Conservation (phyloP, 139 green algal genomes). For the Ettlia oleoabundans region DNA sequence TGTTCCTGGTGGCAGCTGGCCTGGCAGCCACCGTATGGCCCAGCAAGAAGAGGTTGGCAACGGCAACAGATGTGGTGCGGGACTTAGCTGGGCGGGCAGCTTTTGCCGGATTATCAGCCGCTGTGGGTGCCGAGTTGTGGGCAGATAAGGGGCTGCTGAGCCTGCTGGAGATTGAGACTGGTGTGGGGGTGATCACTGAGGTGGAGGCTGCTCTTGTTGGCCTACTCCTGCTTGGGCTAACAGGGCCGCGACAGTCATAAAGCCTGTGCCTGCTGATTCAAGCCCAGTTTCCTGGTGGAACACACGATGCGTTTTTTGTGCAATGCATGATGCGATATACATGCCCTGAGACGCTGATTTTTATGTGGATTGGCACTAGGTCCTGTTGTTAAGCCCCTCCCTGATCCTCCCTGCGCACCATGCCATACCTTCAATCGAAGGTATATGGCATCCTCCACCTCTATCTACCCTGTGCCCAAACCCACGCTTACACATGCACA, state of each 20-base stretch:
- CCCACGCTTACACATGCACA: too few relatives aligned
- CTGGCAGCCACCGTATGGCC: constrained; percentile 30
- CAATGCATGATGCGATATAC: not conserved
- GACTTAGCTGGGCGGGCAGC: constrained; percentile 9
- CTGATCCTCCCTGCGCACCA: too few relatives aligned
- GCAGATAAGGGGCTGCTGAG: constrained; percentile 57
- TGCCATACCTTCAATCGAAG: too few relatives aligned
- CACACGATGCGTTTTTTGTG: not conserved
- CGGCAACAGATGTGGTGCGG: constrained; percentile 14
- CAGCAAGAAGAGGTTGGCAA: not conserved
- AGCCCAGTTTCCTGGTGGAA: too few relatives aligned
- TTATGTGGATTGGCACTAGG: too few relatives aligned
- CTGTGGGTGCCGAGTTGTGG: constrained; percentile 49
- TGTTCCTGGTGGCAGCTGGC: constrained; percentile 30
- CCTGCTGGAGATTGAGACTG: constrained; percentile 60
- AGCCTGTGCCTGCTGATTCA: too few relatives aligned
- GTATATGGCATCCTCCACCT: too few relatives aligned
- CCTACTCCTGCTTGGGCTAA: constrained; percentile 54
- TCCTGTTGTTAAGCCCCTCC: too few relatives aligned
- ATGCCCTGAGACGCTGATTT: too few relatives aligned
- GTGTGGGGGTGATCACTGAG: constrained; percentile 52
- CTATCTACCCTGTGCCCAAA: too few relatives aligned
- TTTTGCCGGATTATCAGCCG: constrained; percentile 35
- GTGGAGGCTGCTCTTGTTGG: constrained; percentile 52
- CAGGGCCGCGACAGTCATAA: constrained; percentile 29